A percentile compares a stretch with the other conserved stretches of the same genome.
phyloP scores from a whole-genome alignment of 1,284 basidiomycete genomes.

The Puccinia horiana region DNA sequence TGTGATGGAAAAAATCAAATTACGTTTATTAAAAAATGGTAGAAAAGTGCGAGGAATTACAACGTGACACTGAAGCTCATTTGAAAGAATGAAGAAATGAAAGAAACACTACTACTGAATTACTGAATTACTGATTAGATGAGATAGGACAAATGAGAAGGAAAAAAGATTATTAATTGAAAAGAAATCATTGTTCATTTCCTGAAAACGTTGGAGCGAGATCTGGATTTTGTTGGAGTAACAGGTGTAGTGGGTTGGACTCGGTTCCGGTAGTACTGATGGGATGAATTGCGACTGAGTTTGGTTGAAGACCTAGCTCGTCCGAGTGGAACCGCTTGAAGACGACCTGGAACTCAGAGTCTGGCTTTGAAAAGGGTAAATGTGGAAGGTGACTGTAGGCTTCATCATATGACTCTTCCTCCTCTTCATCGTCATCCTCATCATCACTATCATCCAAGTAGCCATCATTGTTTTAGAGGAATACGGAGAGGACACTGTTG shows the following conservation, averaged over 20 bases:
- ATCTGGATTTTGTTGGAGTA: neutral
- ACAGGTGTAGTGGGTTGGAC: neutral
- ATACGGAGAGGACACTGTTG: neutral
- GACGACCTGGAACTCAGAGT: neutral
- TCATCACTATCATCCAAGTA: constrained; percentile 39
- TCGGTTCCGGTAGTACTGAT: neutral
- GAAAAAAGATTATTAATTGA: no score
- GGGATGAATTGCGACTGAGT: neutral
- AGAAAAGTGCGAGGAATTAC: no score
- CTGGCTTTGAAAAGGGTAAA: neutral
- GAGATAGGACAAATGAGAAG: no score
- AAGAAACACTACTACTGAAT: no score
- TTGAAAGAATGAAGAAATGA: no score
- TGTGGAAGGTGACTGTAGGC: neutral
- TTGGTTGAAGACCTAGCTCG: neutral
- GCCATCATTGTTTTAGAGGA: constrained; percentile 35
- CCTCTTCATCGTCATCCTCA: no score
- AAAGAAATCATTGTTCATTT: no score
- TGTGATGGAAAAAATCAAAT: no score
- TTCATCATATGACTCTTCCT: constrained; percentile 3
- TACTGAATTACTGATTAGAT: no score
- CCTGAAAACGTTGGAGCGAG: no score
- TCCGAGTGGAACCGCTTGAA: neutral
- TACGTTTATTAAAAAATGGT: no score
- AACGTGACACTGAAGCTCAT: no score